Evolutionary conservation across 2,329 filamentous ascomycete genomes (phyloP), one percentile per base, ranked within the genome.

Genomic region (Cytospora piceae): DNA sequence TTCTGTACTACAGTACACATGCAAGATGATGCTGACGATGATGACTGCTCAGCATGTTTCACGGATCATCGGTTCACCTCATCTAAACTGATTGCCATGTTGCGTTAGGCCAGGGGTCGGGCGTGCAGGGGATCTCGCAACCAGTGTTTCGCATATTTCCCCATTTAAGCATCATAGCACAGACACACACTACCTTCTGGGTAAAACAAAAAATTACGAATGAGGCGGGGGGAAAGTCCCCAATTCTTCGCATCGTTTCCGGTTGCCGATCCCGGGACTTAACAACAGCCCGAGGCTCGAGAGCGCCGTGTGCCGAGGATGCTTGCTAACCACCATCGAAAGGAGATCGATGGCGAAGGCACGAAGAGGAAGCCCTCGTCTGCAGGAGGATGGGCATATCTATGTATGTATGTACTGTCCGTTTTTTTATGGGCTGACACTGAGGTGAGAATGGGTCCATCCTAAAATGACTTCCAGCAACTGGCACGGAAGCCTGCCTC

Each of bases 401-500:
- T 20, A 17, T n/a, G 12, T 24, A 49, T n/a, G 20, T 46, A 46
- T 22, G 46, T 24, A 8, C 8, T 24, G n/a, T 49, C 51, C 37
- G 53, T 24, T 9, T 51, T 55, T n/a, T 17, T 3, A 55, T 63
- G 39, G 53, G 60, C 60, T 63, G 53, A 63, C 61, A 51, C 4
- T 57, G 54, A 42, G 32, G 31, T 20, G 20, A 39, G n/a, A 57
- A 63, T 63, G 53, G 61, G 53, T 42, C 61, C 61, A 63, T 54
- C 39, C 39, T 37, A 2, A 57, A 51, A 27, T 14, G 42, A 42
- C 49, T 32, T 31, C 32, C 52, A 46, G 52, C 52, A 62, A 42
- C 12, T 52, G 59, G 37, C 53, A 57, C 37, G 29, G 31, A 51
- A 32, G n/a, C 53, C 60, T 63, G 39, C 39, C 53, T 46, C 39